Percentiles rank a stretch among this genome's conserved stretches.
Evolutionary conservation across 352 stramenopile genomes (phyloP).

Genomic region (Phytophthora idaei): DNA sequence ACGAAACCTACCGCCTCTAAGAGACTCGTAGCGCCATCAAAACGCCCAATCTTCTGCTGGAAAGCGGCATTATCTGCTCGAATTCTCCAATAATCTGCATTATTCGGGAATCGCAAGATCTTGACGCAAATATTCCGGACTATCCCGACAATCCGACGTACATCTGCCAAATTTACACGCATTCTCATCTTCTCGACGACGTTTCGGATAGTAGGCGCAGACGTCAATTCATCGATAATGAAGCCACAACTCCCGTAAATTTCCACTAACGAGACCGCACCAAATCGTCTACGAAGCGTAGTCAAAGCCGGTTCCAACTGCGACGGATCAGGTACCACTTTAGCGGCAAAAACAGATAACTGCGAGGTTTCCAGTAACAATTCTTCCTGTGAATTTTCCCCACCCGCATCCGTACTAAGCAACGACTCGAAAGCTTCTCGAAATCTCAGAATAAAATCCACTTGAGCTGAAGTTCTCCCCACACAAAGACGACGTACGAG

Average conservation of each 20-base stretch:
- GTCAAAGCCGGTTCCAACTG: slow-evolving; percentile 48
- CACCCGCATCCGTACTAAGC: slow-evolving; percentile 25
- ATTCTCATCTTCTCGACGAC: slow-evolving; percentile 62
- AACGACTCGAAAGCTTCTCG: slow-evolving; percentile 63
- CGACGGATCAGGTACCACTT: slow-evolving; percentile 46
- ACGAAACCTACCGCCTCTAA: slow-evolving; percentile 66
- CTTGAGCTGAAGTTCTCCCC: slow-evolving; percentile 57
- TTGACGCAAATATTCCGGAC: slow-evolving; percentile 67
- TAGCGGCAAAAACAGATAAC: slow-evolving; percentile 49
- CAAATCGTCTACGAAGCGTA: slow-evolving; percentile 50
- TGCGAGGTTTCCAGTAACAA: slow-evolving; percentile 46
- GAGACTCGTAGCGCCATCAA: slow-evolving; percentile 61
- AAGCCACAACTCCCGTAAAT: slow-evolving; percentile 66
- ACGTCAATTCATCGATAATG: slow-evolving; percentile 69
- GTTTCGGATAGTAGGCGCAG: slow-evolving; percentile 57
- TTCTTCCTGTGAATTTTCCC: slow-evolving; percentile 1
- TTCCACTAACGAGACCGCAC: slow-evolving; percentile 60
- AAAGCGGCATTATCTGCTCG: slow-evolving; percentile 61
- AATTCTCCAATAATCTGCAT: slow-evolving; percentile 74
- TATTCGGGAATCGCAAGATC: slow-evolving; percentile 72
- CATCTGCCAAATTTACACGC: slow-evolving; percentile 51
- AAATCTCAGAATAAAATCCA: slow-evolving; percentile 67
- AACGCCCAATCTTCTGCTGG: slow-evolving; percentile 65
- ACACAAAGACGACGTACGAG: slow-evolving; percentile 62
- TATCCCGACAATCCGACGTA: slow-evolving; percentile 58